Conservation (phyloP, 2,329 filamentous ascomycete genomes). For the Paecilomyces variotii region DNA sequence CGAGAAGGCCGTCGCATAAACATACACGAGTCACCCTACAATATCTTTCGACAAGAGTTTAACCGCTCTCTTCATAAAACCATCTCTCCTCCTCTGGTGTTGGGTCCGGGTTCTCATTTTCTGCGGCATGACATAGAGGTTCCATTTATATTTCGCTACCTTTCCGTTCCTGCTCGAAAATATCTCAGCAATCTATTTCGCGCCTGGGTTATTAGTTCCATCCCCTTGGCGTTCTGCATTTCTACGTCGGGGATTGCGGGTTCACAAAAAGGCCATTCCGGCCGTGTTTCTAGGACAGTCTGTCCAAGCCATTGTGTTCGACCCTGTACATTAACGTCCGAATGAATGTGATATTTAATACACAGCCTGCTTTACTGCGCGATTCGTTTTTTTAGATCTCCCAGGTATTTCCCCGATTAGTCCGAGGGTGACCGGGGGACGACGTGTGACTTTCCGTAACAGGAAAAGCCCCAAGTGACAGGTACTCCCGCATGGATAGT, state of each 20-base stretch:
- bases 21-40: conserved; percentile 2
- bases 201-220: not conserved
- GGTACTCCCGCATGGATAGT: not conserved
- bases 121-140: conserved; percentile 30
- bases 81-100: conserved; percentile 33
- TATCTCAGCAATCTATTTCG: not conserved
- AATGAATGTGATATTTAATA: conserved; percentile 18
- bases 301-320: conserved; percentile 7
- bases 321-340: conserved; percentile 28
- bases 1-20: conserved; percentile 30
- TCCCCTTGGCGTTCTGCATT: not conserved
- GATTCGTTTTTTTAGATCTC: not conserved
- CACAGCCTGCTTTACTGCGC: conserved; percentile 4
- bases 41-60: conserved; percentile 10
- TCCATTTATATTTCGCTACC: conserved; percentile 13
- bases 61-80: conserved; percentile 9
- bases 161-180: conserved; percentile 13
- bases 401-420: not conserved
- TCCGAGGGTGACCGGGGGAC: not conserved
- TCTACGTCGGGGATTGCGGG: not conserved
- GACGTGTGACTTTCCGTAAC: not conserved
- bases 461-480: not conserved
- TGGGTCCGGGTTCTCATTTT: conserved; percentile 24
- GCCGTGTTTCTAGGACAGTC: not conserved
- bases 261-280: not conserved